A percentile compares a stretch with the other conserved stretches of the same genome.
These are phyloP conservation scores for Lycium ferocissimum DNA, from an alignment of 257 asterid species.

Conservation along the genomic window DNA sequence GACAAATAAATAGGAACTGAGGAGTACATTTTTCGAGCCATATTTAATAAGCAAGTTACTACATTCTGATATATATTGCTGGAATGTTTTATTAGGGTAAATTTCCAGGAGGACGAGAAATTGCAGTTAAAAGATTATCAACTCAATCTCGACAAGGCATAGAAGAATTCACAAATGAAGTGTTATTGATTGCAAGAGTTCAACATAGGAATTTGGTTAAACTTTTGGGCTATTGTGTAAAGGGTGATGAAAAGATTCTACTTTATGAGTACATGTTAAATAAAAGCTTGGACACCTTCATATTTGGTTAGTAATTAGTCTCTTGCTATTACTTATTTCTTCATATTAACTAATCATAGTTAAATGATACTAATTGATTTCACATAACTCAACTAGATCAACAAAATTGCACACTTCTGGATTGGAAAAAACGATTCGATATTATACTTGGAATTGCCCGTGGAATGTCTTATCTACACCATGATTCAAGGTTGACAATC, in stretches of 20 bases:
- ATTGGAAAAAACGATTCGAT: background rate
- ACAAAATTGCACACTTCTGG: background rate
- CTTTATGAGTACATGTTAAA: background rate
- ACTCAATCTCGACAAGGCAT: background rate
- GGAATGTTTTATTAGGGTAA: background rate
- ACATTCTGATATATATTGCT: background rate
- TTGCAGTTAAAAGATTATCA: background rate
- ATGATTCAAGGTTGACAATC: background rate
- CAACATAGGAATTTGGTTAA: background rate
- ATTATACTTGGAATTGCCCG: background rate
- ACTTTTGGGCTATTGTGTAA: background rate
- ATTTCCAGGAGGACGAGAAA: background rate
- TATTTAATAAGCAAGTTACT: background rate
- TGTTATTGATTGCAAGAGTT: background rate
- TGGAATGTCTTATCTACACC: background rate
- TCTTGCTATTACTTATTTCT: background rate
- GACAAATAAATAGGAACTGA: too few relatives aligned
- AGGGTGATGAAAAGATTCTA: background rate
- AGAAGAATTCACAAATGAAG: background rate
- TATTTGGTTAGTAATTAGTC: background rate
- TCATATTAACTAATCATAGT: background rate
- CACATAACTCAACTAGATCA: background rate
- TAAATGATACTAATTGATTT: background rate
- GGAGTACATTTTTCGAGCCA: too few relatives aligned
- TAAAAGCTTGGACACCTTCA: constrained; percentile 6